Base-by-base conservation (phyloP, 371 early-diverging fungal genomes). In the Chytridiales sp. region DNA sequence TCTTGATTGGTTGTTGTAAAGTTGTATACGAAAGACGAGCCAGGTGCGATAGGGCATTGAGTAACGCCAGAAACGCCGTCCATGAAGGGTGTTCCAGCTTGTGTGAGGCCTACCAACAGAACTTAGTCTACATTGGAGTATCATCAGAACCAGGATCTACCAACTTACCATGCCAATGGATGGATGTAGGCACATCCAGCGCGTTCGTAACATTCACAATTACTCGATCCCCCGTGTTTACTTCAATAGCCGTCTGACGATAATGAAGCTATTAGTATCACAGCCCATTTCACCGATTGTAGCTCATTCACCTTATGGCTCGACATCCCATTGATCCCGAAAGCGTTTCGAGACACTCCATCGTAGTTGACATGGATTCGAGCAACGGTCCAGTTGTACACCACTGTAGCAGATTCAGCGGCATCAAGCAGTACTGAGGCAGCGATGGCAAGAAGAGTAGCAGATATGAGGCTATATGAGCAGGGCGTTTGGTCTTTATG, bases 131-230 rank as follows among this genome's bases (percentile, higher is more conserved):
- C n/a, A n/a, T n/a, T n/a, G n/a, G n/a, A n/a, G n/a, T n/a, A n/a
- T n/a, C n/a, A n/a, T n/a, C n/a, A n/a, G n/a, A n/a, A n/a, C n/a
- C n/a, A n/a, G n/a, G n/a, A n/a, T n/a, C 46, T 9, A 22, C 4
- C 21, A 2, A 31, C 51, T 42, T 61, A 22, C 91, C 90, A 67
- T 91, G 90, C 57, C 79, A 76, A 60, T 91, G 91, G 11, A 89
- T 57, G 6, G 85, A 57, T n/a, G 86, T 83, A 11, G 74, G 78
- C 17, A 74, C 75, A 47, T 74, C 65, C 35, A 88, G 63, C 21
- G 59, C 47, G 75, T 88, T 88, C 24, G 75, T 64, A 32, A 82
- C 51, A 8, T 38, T 31, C 4, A 66, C 3, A 2, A 52, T 46
- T 24, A 66, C 22, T 24, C 29, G 44, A 50, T 66, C 66, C 9